Percentiles rank a stretch among this genome's conserved stretches.
These are phyloP conservation scores for Penicillium sp. DNA, from an alignment of 2,329 filamentous ascomycete genomes.

Conservation along the genomic window DNA sequence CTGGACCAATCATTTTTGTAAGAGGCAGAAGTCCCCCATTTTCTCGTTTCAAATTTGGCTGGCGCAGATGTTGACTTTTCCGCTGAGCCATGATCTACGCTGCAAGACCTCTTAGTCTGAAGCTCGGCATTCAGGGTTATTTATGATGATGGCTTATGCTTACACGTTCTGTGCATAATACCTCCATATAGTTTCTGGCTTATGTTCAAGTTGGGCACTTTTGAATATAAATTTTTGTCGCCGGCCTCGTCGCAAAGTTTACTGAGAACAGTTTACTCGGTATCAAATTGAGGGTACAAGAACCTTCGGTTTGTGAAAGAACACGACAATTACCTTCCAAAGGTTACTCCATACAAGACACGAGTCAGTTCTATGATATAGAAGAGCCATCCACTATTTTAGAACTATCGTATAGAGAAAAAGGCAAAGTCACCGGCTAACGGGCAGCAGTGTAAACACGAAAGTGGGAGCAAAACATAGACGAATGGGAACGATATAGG, in stretches of 20 bases:
- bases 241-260: neutral
- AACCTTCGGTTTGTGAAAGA: neutral
- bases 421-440: slow-evolving; percentile 16
- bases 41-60: neutral
- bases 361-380: neutral
- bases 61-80: no score
- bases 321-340: neutral
- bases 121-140: neutral
- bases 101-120: neutral
- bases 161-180: neutral
- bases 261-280: neutral
- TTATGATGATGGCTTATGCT: neutral
- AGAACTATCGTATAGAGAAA: slow-evolving; percentile 6
- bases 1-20: neutral
- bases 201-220: no score
- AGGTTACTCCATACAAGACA: neutral
- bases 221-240: neutral
- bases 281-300: neutral
- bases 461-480: neutral
- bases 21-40: neutral
- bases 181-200: no score
- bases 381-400: neutral
- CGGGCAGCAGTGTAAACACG: slow-evolving; percentile 9
- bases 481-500: neutral
- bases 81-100: neutral